Evolutionary conservation across 1,139 yeast genomes (phyloP).

Genomic region (Zygoascus hellenicus): DNA sequence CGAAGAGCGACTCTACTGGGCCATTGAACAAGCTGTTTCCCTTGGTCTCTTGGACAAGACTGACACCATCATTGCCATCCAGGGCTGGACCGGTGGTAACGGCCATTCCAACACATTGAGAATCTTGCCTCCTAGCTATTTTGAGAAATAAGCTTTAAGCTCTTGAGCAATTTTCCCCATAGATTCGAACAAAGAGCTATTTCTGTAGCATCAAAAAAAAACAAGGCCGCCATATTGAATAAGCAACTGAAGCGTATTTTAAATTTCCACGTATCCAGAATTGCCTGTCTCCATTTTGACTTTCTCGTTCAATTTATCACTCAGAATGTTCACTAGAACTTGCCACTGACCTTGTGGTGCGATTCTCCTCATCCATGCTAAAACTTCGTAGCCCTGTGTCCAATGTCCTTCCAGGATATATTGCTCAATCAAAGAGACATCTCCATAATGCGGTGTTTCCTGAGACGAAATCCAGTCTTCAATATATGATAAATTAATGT

Average conservation of each 20-base stretch:
- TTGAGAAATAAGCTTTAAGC: slow-evolving; percentile 1
- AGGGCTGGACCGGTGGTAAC: slow-evolving; percentile 98
- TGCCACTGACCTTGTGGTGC: slow-evolving; percentile 13
- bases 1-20: slow-evolving; percentile 91
- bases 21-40: slow-evolving; percentile 82
- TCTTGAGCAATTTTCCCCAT: background rate
- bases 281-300: slow-evolving; percentile 1
- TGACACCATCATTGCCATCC: slow-evolving; percentile 88
- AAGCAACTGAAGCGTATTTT: background rate
- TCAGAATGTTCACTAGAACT: slow-evolving; percentile 13
- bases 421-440: slow-evolving; percentile 33
- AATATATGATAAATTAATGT: slow-evolving; percentile 9
- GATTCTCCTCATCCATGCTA: slow-evolving; percentile 19
- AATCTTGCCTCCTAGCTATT: slow-evolving; percentile 30
- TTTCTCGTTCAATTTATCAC: slow-evolving; percentile 9
- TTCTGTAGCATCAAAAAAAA: background rate
- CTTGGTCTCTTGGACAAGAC: slow-evolving; percentile 83
- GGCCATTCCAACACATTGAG: slow-evolving; percentile 99
- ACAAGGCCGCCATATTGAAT: too few relatives aligned
- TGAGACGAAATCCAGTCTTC: slow-evolving; percentile 48
- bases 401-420: slow-evolving; percentile 24
- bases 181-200: too few relatives aligned
- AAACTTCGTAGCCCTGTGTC: slow-evolving; percentile 20
- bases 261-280: slow-evolving; percentile 4
- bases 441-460: slow-evolving; percentile 55